These are phyloP conservation scores for Reticulascus tulasneorum DNA, from an alignment of 2,329 filamentous ascomycete species.

Conservation along the genomic window DNA sequence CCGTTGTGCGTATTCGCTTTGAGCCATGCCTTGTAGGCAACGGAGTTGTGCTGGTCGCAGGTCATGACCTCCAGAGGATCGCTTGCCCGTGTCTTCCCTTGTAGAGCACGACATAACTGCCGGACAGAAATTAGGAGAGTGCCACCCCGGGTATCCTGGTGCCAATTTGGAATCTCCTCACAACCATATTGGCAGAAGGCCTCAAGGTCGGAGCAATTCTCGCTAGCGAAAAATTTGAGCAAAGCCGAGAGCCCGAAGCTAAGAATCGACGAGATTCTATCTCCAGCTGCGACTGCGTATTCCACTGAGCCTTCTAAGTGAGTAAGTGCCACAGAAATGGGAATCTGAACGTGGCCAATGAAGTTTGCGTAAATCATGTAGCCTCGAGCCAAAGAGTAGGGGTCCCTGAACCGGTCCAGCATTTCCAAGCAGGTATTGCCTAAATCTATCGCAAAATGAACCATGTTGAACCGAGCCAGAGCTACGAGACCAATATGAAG, in stretches of 20 bases:
- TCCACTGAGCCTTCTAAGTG: slow-evolving; percentile 65
- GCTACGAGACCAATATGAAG: slow-evolving; percentile 65
- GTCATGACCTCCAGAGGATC: slow-evolving; percentile 56
- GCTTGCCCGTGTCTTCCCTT: slow-evolving; percentile 63
- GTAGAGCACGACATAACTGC: slow-evolving; percentile 65
- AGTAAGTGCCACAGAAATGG: slow-evolving; percentile 53
- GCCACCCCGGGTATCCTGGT: slow-evolving; percentile 66
- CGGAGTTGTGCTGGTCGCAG: slow-evolving; percentile 62
- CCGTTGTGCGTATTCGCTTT: slow-evolving; percentile 50
- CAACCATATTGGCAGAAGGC: slow-evolving; percentile 67
- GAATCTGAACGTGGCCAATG: slow-evolving; percentile 64
- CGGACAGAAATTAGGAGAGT: slow-evolving; percentile 62
- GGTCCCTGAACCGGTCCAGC: slow-evolving; percentile 58
- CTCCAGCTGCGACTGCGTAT: slow-evolving; percentile 61
- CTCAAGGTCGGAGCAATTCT: slow-evolving; percentile 67
- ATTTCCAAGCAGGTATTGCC: slow-evolving; percentile 60
- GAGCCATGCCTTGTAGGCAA: slow-evolving; percentile 57
- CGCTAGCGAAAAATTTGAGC: slow-evolving; percentile 65
- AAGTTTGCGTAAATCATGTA: slow-evolving; percentile 67
- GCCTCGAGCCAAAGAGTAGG: slow-evolving; percentile 63
- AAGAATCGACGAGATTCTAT: slow-evolving; percentile 67
- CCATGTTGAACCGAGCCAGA: slow-evolving; percentile 66
- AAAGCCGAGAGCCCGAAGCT: slow-evolving; percentile 65
- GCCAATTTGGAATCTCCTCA: slow-evolving; percentile 70
- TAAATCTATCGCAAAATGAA: slow-evolving; percentile 63